phyloP scores from a whole-genome alignment of 441 rosid species.

The Euphorbia celastroides region DNA sequence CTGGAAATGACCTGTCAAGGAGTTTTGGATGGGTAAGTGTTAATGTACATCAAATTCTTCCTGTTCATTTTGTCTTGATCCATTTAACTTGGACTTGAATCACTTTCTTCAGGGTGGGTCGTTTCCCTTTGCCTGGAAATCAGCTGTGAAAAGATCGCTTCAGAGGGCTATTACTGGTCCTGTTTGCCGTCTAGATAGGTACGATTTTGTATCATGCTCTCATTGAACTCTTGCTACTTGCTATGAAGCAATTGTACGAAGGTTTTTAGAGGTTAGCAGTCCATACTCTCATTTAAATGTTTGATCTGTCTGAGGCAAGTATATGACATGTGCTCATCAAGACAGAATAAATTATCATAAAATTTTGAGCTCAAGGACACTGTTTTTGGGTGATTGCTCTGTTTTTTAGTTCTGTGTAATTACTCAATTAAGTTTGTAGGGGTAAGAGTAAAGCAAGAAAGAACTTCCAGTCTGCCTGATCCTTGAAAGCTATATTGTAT shows the following conservation, averaged over 20 bases:
- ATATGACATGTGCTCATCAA: neutral
- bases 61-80: conserved; percentile 14
- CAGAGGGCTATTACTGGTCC: conserved; percentile 49
- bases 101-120: conserved; percentile 71
- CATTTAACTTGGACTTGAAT: conserved; percentile 17
- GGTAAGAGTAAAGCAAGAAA: neutral
- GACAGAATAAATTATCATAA: neutral
- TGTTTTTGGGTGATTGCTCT: neutral
- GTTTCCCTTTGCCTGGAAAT: conserved; percentile 92
- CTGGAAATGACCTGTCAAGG: conserved; percentile 91
- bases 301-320: neutral
- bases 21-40: conserved; percentile 89
- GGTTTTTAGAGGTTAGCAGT: neutral
- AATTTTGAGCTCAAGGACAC: neutral
- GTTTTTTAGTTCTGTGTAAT: neutral
- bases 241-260: neutral
- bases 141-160: conserved; percentile 75
- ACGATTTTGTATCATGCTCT: conserved; percentile 9
- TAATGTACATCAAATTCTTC: conserved; percentile 15
- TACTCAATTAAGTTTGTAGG: no score
- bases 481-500: neutral
- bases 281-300: neutral
- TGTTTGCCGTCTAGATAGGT: conserved; percentile 77
- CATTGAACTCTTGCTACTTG: neutral
- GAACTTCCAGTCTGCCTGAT: neutral